Evolutionary conservation across 202 grass and related monocot species (phyloP), one percentile per base, ranked within the genome.

Genomic region (Dendrocalamus latiflorus): DNA sequence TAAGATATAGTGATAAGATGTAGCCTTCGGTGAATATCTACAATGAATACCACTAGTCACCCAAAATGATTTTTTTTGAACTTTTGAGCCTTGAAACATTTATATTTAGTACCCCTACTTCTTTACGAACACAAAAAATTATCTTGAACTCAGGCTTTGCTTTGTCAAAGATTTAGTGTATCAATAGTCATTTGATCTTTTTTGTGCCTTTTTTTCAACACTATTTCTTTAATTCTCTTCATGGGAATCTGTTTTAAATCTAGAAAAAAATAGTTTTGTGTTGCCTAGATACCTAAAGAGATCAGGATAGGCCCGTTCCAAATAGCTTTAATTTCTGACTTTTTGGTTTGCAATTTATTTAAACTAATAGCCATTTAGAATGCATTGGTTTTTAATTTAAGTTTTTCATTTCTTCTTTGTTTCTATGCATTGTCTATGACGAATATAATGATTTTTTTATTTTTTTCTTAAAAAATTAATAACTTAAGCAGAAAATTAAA

Each of bases 341-440:
- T 33, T 33, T 33, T 33, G 30, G 30, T 4, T 33, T 33, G 0
- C 33, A 0, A 4, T 33, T 33, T 33, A 33, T 33, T 33, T 33
- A 33, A 33, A 33, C 4, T 4, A 4, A 0, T 4, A 33, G 4
- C 33, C 4, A 33, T 4, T 33, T 33, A 33, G 0, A 33, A 33
- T 0, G 4, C 0, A 33, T 33, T 33, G 4, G 33, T 0, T 33
- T 33, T 33, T 33, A 33, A 33, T 33, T 4, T 33, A 0, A 0
- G 33, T 33, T 4, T 33, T 30, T 30, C 28, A 33, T 33, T 33
- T 33, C 0, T 33, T 33, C 3, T 33, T 33, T 33, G 0, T 4
- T 33, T 0, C 3, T 33, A 33, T 33, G 33, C 4, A 33, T 33
- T 33, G 33, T 33, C 33, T 0, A 0, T 33, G 33, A 33, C 33